These are phyloP conservation scores for Neofusicoccum cordaticola DNA, from an alignment of 2,329 filamentous ascomycete genomes.

Conservation along the genomic window DNA sequence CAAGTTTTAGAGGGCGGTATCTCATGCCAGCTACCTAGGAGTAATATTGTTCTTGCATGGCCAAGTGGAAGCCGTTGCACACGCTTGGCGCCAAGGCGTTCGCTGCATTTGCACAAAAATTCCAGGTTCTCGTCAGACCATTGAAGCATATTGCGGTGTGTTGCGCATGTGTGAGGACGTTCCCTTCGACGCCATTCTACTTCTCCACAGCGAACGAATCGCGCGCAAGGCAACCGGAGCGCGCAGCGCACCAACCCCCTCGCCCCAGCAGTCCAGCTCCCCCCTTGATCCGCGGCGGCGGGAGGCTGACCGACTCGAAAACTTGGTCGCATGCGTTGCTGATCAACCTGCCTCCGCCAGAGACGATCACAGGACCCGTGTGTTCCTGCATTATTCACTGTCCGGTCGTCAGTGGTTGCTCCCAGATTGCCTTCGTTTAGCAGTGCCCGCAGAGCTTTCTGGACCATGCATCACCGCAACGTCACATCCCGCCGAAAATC, in stretches of 20 bases:
- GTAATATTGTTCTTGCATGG: neutral
- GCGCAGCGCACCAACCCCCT: neutral
- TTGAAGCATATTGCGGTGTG: neutral
- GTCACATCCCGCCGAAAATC: slow-evolving; percentile 5
- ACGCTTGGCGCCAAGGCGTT: slow-evolving; percentile 5
- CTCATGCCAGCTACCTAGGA: neutral
- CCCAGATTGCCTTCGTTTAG: neutral
- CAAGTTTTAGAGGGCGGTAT: slow-evolving; percentile 67
- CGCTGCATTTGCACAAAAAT: neutral
- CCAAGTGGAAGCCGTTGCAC: neutral
- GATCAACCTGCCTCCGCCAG: slow-evolving; percentile 11
- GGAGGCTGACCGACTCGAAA: slow-evolving; percentile 8
- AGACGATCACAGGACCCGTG: slow-evolving; percentile 4
- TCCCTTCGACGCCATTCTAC: neutral
- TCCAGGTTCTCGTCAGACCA: neutral
- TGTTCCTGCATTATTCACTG: slow-evolving; percentile 5
- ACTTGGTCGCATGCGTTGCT: slow-evolving; percentile 5
- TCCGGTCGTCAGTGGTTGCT: slow-evolving; percentile 2
- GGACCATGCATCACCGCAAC: slow-evolving; percentile 5
- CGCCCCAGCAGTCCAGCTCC: neutral
- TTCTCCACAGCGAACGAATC: neutral
- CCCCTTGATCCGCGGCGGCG: neutral
- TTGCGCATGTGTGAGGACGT: neutral
- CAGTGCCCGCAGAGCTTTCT: too few species aligned
- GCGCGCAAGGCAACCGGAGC: too few species aligned